These are phyloP conservation scores for Pisolithus sp. DNA, from an alignment of 768 basidiomycete genomes.

Conservation along the genomic window DNA sequence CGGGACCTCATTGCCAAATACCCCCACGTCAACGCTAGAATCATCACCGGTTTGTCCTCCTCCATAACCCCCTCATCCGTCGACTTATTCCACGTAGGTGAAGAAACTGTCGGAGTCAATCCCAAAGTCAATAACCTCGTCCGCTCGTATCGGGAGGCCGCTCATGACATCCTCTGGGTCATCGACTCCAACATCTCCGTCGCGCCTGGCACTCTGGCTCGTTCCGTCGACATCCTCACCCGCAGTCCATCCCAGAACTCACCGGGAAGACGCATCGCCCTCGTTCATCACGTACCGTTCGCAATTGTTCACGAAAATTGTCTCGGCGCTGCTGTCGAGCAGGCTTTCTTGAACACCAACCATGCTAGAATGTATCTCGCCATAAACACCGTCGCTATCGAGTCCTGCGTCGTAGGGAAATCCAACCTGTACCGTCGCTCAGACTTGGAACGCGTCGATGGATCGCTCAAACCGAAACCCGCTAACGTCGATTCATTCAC, in stretches of 20 bases:
- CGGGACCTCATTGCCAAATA: constrained; percentile 72
- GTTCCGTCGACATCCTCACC: constrained; percentile 74
- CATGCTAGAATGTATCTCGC: constrained; percentile 98
- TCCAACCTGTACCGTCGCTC: constrained; percentile 90
- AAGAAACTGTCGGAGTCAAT: constrained; percentile 82
- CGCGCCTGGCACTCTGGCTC: constrained; percentile 70
- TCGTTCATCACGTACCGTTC: constrained; percentile 95
- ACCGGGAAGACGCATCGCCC: constrained; percentile 50
- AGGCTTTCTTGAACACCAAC: constrained; percentile 93
- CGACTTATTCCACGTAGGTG: constrained; percentile 41
- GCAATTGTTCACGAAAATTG: constrained; percentile 63
- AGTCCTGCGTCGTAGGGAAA: constrained; percentile 96
- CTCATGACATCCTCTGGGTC: constrained; percentile 91
- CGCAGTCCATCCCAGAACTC: constrained; percentile 30
- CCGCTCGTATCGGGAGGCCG: constrained; percentile 72
- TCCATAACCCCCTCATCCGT: not conserved
- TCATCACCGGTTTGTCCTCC: constrained; percentile 63
- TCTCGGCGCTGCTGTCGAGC: constrained; percentile 82
- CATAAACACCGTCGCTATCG: constrained; percentile 81
- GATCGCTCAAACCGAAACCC: constrained; percentile 47
- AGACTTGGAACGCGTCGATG: constrained; percentile 73
- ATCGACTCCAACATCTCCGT: constrained; percentile 92
- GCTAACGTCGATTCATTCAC: constrained; percentile 17
- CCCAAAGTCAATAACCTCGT: constrained; percentile 98
- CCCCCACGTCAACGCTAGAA: constrained; percentile 60